Base-by-base conservation (phyloP, 2,329 filamentous ascomycete genomes). In the Monosporascus sp. region DNA sequence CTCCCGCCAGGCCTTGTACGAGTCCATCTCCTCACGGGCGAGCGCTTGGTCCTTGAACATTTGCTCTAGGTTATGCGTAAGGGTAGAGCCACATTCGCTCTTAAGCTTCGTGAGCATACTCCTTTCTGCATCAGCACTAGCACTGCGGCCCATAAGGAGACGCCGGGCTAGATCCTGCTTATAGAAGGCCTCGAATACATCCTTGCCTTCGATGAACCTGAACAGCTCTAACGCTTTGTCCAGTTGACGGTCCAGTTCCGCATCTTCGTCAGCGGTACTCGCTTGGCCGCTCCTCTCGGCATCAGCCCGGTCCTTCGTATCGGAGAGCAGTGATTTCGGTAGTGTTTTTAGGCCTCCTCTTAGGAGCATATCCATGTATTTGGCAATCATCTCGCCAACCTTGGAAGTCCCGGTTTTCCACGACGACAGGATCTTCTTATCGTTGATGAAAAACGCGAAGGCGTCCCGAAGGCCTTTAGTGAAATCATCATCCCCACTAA, bases 1-100 rank as follows among this genome's bases (percentile, higher is more conserved):
- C 50, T 79, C 78, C 17, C 81, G 77, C 72, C 71, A 91, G 70
- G 71, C 80, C 69, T 88, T 94, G 74, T 96, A 99, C 0, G 88
- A 83, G n/a, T 80, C 74, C 87, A 97, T 96, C 67, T 97, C 93
- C 63, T 97, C 94, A 56, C 88, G 88, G 14, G 89, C 89, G 20
- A 97, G 80, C 67, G 97, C 92, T 70, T 97, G 90, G 65, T 99
- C 94, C 70, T 96, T 96, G 77, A 99, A 99, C 94, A 99, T 99
- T 57, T 93, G 90, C 72, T 99, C 95, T 0, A 99, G 78, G 65
- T 99, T 99, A 67, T 96, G 92, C 0, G 94, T 99, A 68, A 99
- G 97, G 62, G 84, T 89, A 15, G 89, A 88, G 39, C 94, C 94
- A 67, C 94, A 99, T 75, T 99, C 94, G 60, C 86, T 88, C 72